Evolutionary conservation across 2,329 filamentous ascomycete genomes (phyloP), one percentile per base, ranked within the genome.

Genomic region (Myriosclerotinia curreyana): DNA sequence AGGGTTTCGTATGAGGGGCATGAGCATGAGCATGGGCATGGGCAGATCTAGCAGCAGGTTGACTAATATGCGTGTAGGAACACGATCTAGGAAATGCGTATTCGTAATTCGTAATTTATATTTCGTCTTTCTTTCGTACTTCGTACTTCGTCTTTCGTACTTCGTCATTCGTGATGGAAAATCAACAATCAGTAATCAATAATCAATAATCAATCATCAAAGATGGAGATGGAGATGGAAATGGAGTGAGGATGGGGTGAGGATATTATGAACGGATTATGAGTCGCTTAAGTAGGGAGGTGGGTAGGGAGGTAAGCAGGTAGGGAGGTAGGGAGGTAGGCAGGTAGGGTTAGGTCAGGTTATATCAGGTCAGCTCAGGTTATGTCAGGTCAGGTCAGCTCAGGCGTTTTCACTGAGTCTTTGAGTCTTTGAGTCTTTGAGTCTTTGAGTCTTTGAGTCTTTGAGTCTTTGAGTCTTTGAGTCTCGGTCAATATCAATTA

Each of bases 1-100:
- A 7, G 44, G 5, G 9, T 8, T 48, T 5, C 1, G 12, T 2
- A 22, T 17, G 22, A 28, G 46, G 22, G 22, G 22, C 22, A 15
- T 22, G 5, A 14, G 12, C n/a, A n/a, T n/a, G n/a, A n/a, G n/a
- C n/a, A n/a, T n/a, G n/a, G n/a, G n/a, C n/a, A n/a, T n/a, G n/a
- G n/a, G n/a, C n/a, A n/a, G n/a, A n/a, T n/a, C n/a, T 49, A 0
- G 7, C 15, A 7, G 8, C 15, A 12, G 8, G 12, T 31, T 9
- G 48, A 49, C 58, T 69, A 58, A 69, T 56, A 12, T 12, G 6
- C 14, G 52, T 11, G 34, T 66, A 88, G 86, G 86, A 89, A 75
- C 86, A 89, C 72, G 83, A 87, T 71, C 79, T 88, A 76, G 86
- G 86, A 54, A 89, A 89, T 64, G 84, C 82, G 38, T 84, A 82